Percentiles rank a stretch among this genome's conserved stretches.
phyloP scores from a whole-genome alignment of 805 yeast genomes.

The Wickerhamomyces bovis region DNA sequence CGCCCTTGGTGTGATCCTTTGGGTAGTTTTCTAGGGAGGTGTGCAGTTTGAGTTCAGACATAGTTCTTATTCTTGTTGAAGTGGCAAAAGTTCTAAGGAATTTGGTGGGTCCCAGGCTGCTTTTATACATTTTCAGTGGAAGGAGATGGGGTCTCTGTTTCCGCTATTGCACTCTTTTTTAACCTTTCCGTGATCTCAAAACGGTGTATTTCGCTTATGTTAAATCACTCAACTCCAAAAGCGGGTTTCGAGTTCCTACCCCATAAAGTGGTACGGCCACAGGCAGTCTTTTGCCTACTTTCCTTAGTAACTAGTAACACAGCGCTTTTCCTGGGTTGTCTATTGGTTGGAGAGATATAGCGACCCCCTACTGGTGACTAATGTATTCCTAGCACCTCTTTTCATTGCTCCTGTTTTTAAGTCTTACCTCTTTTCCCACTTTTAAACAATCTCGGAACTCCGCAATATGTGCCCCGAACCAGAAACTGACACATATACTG shows the following conservation, averaged over 20 bases:
- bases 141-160: no score
- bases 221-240: neutral
- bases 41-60: constrained; percentile 21
- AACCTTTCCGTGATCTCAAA: neutral
- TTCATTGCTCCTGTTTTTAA: no score
- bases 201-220: neutral
- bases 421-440: no score
- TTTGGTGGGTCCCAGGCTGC: neutral
- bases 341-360: no score
- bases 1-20: constrained; percentile 29
- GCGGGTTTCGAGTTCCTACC: neutral
- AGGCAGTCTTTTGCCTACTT: no score
- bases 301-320: no score
- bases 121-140: neutral
- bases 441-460: neutral
- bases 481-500: neutral
- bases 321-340: no score
- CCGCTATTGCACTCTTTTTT: neutral
- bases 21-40: constrained; percentile 35
- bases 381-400: no score
- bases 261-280: neutral
- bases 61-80: neutral
- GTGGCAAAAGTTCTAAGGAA: no score
- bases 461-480: neutral
- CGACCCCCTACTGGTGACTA: no score